A percentile compares a stretch with the other conserved stretches of the same genome.
Conservation (phyloP, 345 rosid genomes). For the Linum usitatissimum region DNA sequence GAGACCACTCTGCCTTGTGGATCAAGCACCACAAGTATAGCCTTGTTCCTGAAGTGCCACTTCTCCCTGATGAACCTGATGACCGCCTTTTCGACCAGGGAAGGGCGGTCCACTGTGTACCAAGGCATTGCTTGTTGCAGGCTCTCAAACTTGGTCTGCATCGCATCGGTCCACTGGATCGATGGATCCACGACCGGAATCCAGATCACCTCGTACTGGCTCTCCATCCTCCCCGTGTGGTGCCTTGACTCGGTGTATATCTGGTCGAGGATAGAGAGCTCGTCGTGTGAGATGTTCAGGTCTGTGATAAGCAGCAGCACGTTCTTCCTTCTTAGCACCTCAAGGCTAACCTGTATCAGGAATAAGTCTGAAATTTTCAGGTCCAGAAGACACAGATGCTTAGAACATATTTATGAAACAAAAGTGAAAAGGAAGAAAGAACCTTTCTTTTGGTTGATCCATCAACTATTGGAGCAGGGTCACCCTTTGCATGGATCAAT, state of each 20-base stretch:
- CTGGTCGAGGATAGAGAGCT: slow-evolving; percentile 1
- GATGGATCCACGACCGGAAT: not conserved
- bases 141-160: not conserved
- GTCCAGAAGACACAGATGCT: no score
- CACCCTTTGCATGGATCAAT: slow-evolving; percentile 54
- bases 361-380: no score
- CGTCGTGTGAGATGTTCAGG: slow-evolving; percentile 2
- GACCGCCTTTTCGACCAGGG: not conserved
- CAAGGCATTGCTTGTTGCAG: not conserved
- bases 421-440: not conserved
- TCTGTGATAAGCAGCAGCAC: slow-evolving; percentile 1
- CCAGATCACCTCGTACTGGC: slow-evolving; percentile 2
- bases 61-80: not conserved
- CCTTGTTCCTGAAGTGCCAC: not conserved
- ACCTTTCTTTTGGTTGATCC: slow-evolving; percentile 68
- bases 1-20: not conserved
- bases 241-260: not conserved
- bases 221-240: not conserved
- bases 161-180: not conserved
- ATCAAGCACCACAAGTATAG: slow-evolving; percentile 2
- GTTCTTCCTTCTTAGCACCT: not conserved
- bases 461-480: slow-evolving; percentile 53
- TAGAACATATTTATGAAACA: not conserved
- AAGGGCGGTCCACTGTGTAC: not conserved
- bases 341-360: slow-evolving; percentile 1